phyloP scores from a whole-genome alignment of 768 basidiomycete species.

The Kwoniella heveanensis region DNA sequence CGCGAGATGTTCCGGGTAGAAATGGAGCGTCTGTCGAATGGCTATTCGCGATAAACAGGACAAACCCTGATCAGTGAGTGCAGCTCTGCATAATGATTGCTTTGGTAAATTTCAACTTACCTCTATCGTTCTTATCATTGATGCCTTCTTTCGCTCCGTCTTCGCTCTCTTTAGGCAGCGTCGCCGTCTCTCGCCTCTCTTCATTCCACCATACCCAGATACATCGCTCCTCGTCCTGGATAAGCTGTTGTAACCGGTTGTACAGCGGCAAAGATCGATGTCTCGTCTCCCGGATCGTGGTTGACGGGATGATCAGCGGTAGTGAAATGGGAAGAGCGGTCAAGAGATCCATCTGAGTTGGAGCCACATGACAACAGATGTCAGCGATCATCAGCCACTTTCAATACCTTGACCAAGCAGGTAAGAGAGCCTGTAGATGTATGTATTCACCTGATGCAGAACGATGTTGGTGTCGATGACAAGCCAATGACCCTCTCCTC shows the following conservation, averaged over 20 bases:
- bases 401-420: not conserved
- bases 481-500: slow-evolving; percentile 65
- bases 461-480: slow-evolving; percentile 95
- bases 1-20: slow-evolving; percentile 77
- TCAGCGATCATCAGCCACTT: too few species aligned
- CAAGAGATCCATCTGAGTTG: slow-evolving; percentile 82
- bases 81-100: not conserved
- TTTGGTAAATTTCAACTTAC: slow-evolving; percentile 58
- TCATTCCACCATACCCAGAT: slow-evolving; percentile 62
- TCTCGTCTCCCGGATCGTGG: slow-evolving; percentile 92
- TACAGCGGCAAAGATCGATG: slow-evolving; percentile 90
- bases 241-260: slow-evolving; percentile 83
- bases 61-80: too few species aligned
- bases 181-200: slow-evolving; percentile 60
- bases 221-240: slow-evolving; percentile 67
- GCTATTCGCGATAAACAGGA: slow-evolving; percentile 59
- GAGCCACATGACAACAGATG: slow-evolving; percentile 11
- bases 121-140: slow-evolving; percentile 93
- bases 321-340: slow-evolving; percentile 73
- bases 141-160: slow-evolving; percentile 61
- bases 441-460: slow-evolving; percentile 70
- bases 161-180: slow-evolving; percentile 61
- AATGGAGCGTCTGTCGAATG: slow-evolving; percentile 81
- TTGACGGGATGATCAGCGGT: slow-evolving; percentile 88
- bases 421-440: not conserved